A percentile compares a stretch with the other conserved stretches of the same genome.
These are phyloP conservation scores for Phytopythium boreale DNA, from an alignment of 352 stramenopile genomes.

Conservation along the genomic window DNA sequence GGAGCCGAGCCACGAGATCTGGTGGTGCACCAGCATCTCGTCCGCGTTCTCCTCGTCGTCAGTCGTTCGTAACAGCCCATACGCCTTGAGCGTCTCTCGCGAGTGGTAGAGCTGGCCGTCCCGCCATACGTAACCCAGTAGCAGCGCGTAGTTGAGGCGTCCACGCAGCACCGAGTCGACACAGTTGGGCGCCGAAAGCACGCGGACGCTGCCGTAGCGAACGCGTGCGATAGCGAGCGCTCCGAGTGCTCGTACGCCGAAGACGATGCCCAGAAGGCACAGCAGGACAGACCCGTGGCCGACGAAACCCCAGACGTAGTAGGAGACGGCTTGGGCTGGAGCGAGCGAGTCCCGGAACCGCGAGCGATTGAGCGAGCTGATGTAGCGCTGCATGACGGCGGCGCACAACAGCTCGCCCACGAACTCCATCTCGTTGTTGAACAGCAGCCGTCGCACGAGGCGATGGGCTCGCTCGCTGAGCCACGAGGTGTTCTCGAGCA, in stretches of 20 bases:
- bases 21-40: background rate
- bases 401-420: conserved; percentile 18
- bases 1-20: background rate
- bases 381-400: conserved; percentile 18
- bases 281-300: conserved; percentile 22
- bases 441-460: conserved; percentile 18
- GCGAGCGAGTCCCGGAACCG: conserved; percentile 14
- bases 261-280: conserved; percentile 20
- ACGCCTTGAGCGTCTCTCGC: conserved; percentile 18
- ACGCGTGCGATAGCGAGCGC: conserved; percentile 14
- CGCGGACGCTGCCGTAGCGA: conserved; percentile 6
- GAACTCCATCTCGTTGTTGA: conserved; percentile 27
- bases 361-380: conserved; percentile 20
- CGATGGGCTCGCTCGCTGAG: conserved; percentile 15
- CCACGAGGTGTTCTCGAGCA: conserved; percentile 22
- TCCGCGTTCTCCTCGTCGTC: conserved; percentile 15
- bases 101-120: conserved; percentile 19
- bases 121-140: conserved; percentile 23
- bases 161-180: conserved; percentile 7
- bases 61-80: conserved; percentile 17
- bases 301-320: conserved; percentile 29
- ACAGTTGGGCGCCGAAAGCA: conserved; percentile 7
- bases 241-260: conserved; percentile 17
- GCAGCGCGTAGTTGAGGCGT: conserved; percentile 18
- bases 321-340: conserved; percentile 18